Conservation (phyloP, 345 rosid genomes). For the Chamaenerion angustifolium region DNA sequence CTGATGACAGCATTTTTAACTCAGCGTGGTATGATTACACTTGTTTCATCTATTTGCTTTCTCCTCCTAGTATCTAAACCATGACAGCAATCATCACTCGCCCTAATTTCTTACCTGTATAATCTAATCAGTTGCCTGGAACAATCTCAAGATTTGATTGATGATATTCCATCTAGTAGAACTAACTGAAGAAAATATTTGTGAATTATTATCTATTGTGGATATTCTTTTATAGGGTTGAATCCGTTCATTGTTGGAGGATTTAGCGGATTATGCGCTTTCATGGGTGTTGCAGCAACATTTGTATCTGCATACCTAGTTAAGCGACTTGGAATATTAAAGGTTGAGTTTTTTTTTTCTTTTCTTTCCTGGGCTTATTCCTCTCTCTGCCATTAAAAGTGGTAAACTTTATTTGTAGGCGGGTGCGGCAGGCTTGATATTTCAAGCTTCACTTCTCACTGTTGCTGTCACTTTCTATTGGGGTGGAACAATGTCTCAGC, state of each 20-base stretch:
- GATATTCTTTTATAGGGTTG: constrained; percentile 30
- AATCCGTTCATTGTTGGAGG: constrained; percentile 84
- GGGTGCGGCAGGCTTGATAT: constrained; percentile 70
- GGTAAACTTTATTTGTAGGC: constrained; percentile 37
- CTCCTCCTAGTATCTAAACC: background rate
- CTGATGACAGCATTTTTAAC: constrained; percentile 95
- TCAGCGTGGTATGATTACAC: constrained; percentile 40
- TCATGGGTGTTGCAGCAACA: constrained; percentile 93
- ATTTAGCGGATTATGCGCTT: constrained; percentile 81
- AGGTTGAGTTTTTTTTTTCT: constrained; percentile 25
- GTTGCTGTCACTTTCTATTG: constrained; percentile 64
- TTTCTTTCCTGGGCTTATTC: constrained; percentile 1
- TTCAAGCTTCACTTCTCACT: constrained; percentile 77
- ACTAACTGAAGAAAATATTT: too few species aligned
- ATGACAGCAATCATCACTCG: too few species aligned
- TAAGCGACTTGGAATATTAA: constrained; percentile 54
- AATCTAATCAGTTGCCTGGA: too few species aligned
- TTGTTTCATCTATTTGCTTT: background rate
- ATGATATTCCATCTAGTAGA: too few species aligned
- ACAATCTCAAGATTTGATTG: too few species aligned
- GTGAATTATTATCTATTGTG: too few species aligned
- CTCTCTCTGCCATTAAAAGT: constrained; percentile 6
- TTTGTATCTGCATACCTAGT: constrained; percentile 73
- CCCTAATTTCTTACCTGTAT: too few species aligned
- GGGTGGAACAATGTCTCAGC: constrained; percentile 59